A percentile compares a stretch with the other conserved stretches of the same genome.
Evolutionary conservation across 768 basidiomycete genomes (phyloP).

Genomic region (Lentinula guzmanii): DNA sequence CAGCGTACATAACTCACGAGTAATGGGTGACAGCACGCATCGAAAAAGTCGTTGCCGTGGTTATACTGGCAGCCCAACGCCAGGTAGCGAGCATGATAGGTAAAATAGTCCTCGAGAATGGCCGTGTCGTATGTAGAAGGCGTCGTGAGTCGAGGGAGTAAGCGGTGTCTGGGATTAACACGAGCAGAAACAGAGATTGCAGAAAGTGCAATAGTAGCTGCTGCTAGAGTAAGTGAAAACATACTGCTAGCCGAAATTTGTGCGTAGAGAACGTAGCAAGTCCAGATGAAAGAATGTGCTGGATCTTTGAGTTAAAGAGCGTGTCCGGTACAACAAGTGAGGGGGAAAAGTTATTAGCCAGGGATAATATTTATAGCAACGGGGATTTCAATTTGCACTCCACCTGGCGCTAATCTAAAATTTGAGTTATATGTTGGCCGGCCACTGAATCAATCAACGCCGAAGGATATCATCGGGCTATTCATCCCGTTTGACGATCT

Average conservation of each 20-base stretch:
- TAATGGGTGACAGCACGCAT: conserved; percentile 67
- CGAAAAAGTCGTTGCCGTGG: conserved; percentile 52
- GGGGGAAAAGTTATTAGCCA: not conserved
- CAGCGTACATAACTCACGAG: conserved; percentile 34
- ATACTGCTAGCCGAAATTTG: conserved; percentile 13
- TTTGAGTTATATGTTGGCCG: no score
- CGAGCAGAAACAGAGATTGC: conserved; percentile 18
- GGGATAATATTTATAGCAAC: no score
- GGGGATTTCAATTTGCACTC: no score
- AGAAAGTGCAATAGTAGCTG: conserved; percentile 31
- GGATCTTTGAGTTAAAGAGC: not conserved
- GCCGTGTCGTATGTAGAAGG: conserved; percentile 32
- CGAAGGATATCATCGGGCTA: no score
- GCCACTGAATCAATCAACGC: no score
- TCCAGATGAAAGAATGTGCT: not conserved
- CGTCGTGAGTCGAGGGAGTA: conserved; percentile 25
- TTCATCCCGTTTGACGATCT: no score
- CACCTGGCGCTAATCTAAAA: no score
- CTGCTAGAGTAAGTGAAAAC: conserved; percentile 26
- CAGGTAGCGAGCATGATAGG: conserved; percentile 59
- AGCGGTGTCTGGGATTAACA: conserved; percentile 28
- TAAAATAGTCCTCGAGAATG: conserved; percentile 47
- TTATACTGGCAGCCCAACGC: conserved; percentile 44
- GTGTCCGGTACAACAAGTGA: not conserved
- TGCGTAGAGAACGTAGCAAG: not conserved